These are phyloP conservation scores for Polygonum aviculare DNA, from an alignment of 148 eudicot genomes.

Conservation along the genomic window DNA sequence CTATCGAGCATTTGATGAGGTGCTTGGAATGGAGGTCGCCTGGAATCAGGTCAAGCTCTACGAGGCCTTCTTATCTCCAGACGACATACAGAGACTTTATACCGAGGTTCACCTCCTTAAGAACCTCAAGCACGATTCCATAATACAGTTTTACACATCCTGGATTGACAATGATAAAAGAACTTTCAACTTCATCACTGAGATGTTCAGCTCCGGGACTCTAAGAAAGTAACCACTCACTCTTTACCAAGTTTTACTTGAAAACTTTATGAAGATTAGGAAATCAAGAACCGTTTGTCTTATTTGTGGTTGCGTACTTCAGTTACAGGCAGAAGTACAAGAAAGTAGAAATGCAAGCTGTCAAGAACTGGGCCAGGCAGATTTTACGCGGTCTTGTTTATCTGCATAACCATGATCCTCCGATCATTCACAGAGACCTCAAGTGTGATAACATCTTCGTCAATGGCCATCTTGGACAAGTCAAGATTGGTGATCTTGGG, in stretches of 20 bases:
- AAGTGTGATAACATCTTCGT: constrained; percentile 92
- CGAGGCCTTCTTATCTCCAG: constrained; percentile 43
- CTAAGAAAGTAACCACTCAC: constrained; percentile 59
- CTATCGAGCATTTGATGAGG: constrained; percentile 72
- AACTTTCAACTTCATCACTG: constrained; percentile 91
- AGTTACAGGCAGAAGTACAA: constrained; percentile 74
- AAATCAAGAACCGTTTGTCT: not conserved
- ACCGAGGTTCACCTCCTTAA: constrained; percentile 85
- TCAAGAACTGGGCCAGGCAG: constrained; percentile 84
- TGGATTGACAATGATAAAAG: constrained; percentile 60
- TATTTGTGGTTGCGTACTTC: constrained; percentile 8
- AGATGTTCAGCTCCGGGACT: constrained; percentile 90
- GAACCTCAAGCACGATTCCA: constrained; percentile 57
- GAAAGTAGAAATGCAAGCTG: constrained; percentile 49
- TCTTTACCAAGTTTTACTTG: not conserved
- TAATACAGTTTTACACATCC: constrained; percentile 52
- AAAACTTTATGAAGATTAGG: too few species aligned
- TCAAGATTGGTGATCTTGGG: constrained; percentile 95
- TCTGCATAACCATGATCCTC: constrained; percentile 77
- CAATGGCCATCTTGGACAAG: constrained; percentile 89
- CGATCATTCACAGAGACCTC: constrained; percentile 80
- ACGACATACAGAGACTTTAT: constrained; percentile 55
- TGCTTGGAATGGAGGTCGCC: constrained; percentile 79
- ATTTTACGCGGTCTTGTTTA: constrained; percentile 67
- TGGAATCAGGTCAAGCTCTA: constrained; percentile 79